Conservation (phyloP, 257 asterid species). For the Galeopsis tetrahit region DNA sequence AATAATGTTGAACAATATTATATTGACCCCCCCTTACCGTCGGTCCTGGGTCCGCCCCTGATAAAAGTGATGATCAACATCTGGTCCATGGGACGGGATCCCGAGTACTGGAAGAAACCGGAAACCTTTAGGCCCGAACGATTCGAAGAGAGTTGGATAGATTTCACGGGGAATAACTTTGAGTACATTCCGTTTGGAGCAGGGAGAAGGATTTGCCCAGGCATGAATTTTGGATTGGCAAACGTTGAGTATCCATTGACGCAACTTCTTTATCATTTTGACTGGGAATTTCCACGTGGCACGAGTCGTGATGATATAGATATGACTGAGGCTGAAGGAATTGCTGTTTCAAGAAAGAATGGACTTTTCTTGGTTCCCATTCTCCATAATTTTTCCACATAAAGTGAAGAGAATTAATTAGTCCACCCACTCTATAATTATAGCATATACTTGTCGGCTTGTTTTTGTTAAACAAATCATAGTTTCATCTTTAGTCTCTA, state of each 20-base stretch:
- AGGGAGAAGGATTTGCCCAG: slow-evolving; percentile 44
- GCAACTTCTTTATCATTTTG: slow-evolving; percentile 36
- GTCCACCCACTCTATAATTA: no score
- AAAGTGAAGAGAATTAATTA: not conserved
- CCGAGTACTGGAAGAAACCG: slow-evolving; percentile 38
- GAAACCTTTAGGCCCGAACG: slow-evolving; percentile 34
- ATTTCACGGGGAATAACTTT: slow-evolving; percentile 32
- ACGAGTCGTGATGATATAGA: slow-evolving; percentile 16
- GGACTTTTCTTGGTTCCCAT: slow-evolving; percentile 21
- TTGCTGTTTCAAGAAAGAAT: slow-evolving; percentile 30
- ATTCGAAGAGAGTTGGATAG: slow-evolving; percentile 31
- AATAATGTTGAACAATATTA: no score
- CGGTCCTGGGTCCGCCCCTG: no score
- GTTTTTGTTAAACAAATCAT: no score
- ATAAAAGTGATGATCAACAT: slow-evolving; percentile 33
- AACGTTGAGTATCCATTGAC: slow-evolving; percentile 35
- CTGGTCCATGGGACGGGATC: slow-evolving; percentile 45
- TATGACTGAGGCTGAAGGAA: slow-evolving; percentile 36
- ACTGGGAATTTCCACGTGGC: slow-evolving; percentile 39
- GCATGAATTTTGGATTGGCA: slow-evolving; percentile 32
- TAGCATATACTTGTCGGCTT: no score
- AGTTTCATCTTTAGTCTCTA: no score
- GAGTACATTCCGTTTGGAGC: slow-evolving; percentile 44
- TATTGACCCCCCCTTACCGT: no score
- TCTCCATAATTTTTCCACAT: not conserved